Evolutionary conservation across 352 stramenopile genomes (phyloP).

Genomic region (Globisporangium nunn): DNA sequence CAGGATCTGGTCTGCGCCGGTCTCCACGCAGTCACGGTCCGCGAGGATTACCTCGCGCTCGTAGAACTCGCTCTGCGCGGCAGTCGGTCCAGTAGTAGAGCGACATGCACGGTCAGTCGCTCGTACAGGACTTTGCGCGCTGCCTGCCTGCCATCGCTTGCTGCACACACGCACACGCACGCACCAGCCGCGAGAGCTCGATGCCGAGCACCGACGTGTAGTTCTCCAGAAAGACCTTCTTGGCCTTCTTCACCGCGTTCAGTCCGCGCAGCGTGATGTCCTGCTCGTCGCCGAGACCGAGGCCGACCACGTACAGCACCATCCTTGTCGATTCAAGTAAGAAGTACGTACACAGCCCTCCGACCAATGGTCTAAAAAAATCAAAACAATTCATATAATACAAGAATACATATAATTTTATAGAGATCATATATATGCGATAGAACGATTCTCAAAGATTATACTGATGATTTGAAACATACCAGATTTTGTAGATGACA

Average conservation of each 20-base stretch:
- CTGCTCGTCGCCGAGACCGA: conserved; percentile 97
- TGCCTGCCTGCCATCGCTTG: background rate
- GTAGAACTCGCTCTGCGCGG: conserved; percentile 90
- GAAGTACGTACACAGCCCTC: no score
- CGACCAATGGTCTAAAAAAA: no score
- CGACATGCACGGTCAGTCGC: background rate
- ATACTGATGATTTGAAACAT: no score
- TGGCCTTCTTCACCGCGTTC: conserved; percentile 92
- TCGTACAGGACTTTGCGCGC: background rate
- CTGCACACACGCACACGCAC: conserved; percentile 1
- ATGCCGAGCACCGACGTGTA: conserved; percentile 97
- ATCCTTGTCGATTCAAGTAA: conserved; percentile 14
- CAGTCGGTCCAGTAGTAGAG: background rate
- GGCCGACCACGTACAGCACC: conserved; percentile 96
- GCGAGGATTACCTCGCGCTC: conserved; percentile 84
- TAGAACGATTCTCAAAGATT: no score
- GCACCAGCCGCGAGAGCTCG: conserved; percentile 77
- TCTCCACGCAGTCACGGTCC: conserved; percentile 96
- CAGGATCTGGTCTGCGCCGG: conserved; percentile 94
- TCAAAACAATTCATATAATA: no score
- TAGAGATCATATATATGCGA: no score
- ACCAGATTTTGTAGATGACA: no score
- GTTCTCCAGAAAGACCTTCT: conserved; percentile 96
- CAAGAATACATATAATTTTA: no score
- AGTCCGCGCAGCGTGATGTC: conserved; percentile 97